Evolutionary conservation across 1,284 basidiomycete genomes (phyloP), one percentile per base, ranked within the genome.

Genomic region (Trichosporon sp.): DNA sequence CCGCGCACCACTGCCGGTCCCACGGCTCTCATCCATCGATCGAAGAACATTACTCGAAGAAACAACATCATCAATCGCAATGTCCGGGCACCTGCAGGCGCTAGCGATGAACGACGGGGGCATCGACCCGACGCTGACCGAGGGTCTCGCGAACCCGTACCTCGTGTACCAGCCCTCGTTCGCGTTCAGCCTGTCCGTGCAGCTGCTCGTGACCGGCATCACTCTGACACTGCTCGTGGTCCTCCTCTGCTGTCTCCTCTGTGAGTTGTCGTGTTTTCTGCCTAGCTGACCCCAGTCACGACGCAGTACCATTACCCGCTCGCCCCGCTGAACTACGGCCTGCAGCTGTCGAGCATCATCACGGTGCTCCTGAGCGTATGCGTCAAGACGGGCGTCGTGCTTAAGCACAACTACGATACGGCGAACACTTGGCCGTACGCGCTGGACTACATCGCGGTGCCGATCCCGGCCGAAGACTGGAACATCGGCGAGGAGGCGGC

Each of bases 291-390:
- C 23, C 32, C 71, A 81, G 81, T 99, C 84, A 98, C 97, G 21
- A 91, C 91, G 0, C 93, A 95, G 79, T 98, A 98, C 77, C 96
- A 99, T 83, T 93, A 92, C 86, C 93, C 94, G 0, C 90, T 99
- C 51, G 93, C 94, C 1, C 90, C 90, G 12, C 87, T 92, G 77
- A 99, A 99, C 86, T 99, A 92, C 81, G 85, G 89, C 69, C 88
- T 98, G 32, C 96, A 98, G 81, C 82, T 97, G 13, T 88, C 89
- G 1, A 92, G 92, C 29, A 92, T 94, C 27, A 84, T 88, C 62
- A 89, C 91, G 15, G 89, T 97, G 23, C 87, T 97, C 62, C 86
- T 91, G 32, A 90, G 89, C 23, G 86, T 91, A 68, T 86, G 90
- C 65, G 90, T 91, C n/a, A 91, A 90, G 1, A 84, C 94, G 66